A percentile compares a stretch with the other conserved stretches of the same genome.
Evolutionary conservation across 371 early-diverging fungal genomes (phyloP).

Genomic region (Rhizopus delemar): DNA sequence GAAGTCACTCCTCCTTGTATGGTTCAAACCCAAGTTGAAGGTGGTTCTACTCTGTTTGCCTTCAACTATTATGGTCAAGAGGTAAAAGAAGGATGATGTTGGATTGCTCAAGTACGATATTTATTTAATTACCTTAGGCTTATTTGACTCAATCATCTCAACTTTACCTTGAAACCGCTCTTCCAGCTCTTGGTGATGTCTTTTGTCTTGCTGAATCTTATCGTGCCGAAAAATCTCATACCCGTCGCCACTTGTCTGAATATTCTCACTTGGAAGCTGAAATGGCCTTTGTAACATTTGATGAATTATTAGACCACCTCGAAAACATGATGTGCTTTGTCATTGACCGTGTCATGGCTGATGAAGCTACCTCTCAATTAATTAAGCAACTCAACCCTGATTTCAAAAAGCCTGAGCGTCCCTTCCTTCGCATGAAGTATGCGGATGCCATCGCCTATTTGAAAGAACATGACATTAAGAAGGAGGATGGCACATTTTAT

Average conservation of each 20-base stretch:
- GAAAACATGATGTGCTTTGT: constrained; percentile 93
- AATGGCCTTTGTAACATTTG: constrained; percentile 93
- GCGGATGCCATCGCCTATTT: constrained; percentile 97
- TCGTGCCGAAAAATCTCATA: constrained; percentile 99
- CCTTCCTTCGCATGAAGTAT: constrained; percentile 98
- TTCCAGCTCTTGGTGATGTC: constrained; percentile 95
- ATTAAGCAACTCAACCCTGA: constrained; percentile 91
- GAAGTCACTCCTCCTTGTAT: constrained; percentile 99
- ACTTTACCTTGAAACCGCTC: constrained; percentile 98
- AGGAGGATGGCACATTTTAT: constrained; percentile 89
- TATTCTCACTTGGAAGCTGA: constrained; percentile 99
- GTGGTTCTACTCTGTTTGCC: constrained; percentile 96
- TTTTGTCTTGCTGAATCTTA: constrained; percentile 98
- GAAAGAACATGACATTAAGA: constrained; percentile 87
- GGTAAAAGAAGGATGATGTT: constrained; percentile 24
- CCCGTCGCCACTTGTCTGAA: constrained; percentile 99
- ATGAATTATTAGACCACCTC: constrained; percentile 86
- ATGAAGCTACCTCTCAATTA: constrained; percentile 75
- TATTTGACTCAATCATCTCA: constrained; percentile 99
- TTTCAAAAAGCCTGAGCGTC: constrained; percentile 82
- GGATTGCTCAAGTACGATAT: neutral
- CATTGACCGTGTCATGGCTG: constrained; percentile 79
- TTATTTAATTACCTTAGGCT: constrained; percentile 57
- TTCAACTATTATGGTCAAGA: constrained; percentile 98
- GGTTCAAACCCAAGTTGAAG: constrained; percentile 99